Conservation (phyloP, 345 rosid genomes). For the Isatis tinctoria region DNA sequence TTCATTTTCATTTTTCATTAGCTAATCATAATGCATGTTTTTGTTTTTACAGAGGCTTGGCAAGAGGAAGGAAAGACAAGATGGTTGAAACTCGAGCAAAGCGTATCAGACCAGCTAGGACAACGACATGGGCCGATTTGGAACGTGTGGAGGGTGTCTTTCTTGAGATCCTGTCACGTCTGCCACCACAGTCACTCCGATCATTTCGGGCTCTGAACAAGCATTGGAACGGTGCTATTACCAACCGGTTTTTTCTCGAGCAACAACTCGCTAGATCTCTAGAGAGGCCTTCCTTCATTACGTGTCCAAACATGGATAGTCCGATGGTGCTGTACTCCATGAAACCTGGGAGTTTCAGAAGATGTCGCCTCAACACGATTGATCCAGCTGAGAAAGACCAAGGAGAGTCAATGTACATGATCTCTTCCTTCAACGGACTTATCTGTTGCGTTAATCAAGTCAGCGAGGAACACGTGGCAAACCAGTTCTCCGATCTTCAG, state of each 20-base stretch:
- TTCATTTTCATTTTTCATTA: background rate
- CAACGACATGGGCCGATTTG: background rate
- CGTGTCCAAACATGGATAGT: background rate
- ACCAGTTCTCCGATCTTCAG: slow-evolving; percentile 18
- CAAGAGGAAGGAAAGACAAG: background rate
- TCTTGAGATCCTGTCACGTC: background rate
- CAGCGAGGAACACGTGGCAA: background rate
- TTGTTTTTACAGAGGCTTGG: background rate
- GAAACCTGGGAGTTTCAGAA: background rate
- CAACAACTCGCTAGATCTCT: slow-evolving; percentile 15
- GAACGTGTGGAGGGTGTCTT: background rate
- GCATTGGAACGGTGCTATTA: background rate
- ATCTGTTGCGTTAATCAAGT: background rate
- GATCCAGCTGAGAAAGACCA: background rate
- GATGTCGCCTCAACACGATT: background rate
- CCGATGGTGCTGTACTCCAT: background rate
- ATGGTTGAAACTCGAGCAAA: background rate
- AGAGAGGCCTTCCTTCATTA: slow-evolving; percentile 7
- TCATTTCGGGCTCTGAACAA: slow-evolving; percentile 2
- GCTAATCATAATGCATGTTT: background rate
- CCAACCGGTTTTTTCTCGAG: background rate
- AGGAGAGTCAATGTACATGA: background rate
- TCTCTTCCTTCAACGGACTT: background rate
- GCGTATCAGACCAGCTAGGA: background rate
- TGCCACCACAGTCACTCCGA: background rate